These are phyloP conservation scores for Entomortierella lignicola DNA, from an alignment of 192 early-diverging fungal species.

Conservation along the genomic window DNA sequence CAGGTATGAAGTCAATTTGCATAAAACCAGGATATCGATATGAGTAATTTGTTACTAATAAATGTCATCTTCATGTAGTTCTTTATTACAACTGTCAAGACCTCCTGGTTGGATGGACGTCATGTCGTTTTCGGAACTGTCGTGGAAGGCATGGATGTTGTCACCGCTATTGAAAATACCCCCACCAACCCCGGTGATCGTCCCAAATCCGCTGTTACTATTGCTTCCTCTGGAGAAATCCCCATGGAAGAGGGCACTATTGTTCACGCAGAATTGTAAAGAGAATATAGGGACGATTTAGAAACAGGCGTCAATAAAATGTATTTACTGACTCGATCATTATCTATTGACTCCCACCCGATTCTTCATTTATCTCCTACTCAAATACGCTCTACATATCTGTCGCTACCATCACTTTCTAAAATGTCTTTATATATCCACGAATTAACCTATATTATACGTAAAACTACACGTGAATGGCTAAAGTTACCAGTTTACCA, in stretches of 20 bases:
- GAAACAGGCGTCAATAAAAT: too few species aligned
- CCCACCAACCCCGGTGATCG: conserved; percentile 70
- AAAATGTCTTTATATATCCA: too few species aligned
- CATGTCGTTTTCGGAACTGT: conserved; percentile 97
- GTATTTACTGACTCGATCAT: too few species aligned
- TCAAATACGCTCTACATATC: too few species aligned
- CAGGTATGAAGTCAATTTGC: conserved; percentile 54
- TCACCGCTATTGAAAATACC: conserved; percentile 79
- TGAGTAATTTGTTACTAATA: too few species aligned
- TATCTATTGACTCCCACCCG: too few species aligned
- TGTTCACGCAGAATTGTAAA: conserved; percentile 42
- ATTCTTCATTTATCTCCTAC: too few species aligned
- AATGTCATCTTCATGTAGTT: conserved; percentile 68
- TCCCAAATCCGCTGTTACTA: conserved; percentile 74
- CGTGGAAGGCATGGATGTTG: conserved; percentile 80
- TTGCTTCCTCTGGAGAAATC: conserved; percentile 80
- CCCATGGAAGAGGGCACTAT: conserved; percentile 30
- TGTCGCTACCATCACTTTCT: too few species aligned
- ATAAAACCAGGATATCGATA: too few species aligned
- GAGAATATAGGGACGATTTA: background rate
- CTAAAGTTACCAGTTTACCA: too few species aligned
- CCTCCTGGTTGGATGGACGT: conserved; percentile 87
- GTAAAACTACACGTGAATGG: too few species aligned
- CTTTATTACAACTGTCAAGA: conserved; percentile 91
- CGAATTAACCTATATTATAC: too few species aligned